phyloP scores from a whole-genome alignment of 768 basidiomycete species.

The Suillus tomentosus region DNA sequence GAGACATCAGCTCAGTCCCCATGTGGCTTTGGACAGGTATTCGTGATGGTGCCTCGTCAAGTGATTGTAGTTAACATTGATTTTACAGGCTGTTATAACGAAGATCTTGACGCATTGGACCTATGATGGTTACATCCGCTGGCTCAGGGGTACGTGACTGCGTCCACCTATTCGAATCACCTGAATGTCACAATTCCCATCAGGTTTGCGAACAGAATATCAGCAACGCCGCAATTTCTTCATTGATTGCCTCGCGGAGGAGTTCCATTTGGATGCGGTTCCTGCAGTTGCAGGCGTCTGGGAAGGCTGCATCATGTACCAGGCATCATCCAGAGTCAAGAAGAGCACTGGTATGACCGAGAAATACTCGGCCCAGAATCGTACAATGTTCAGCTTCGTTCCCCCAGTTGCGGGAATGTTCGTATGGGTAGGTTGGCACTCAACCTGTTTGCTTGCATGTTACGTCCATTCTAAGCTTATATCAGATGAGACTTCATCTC shows the following conservation, averaged over 20 bases:
- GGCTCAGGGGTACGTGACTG: constrained; percentile 60
- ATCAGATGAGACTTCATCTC: constrained; percentile 64
- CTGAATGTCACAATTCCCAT: neutral
- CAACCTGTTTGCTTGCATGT: constrained; percentile 18
- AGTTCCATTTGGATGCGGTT: constrained; percentile 56
- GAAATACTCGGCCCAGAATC: constrained; percentile 36
- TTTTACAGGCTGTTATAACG: constrained; percentile 51
- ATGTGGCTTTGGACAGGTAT: constrained; percentile 69
- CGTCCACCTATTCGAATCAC: neutral
- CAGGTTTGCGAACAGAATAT: constrained; percentile 59
- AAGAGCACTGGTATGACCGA: constrained; percentile 35
- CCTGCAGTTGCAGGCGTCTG: constrained; percentile 31
- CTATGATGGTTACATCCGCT: constrained; percentile 70
- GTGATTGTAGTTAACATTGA: constrained; percentile 5
- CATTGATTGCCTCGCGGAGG: constrained; percentile 62
- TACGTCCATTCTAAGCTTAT: neutral
- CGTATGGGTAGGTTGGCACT: constrained; percentile 49
- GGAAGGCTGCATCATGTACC: constrained; percentile 45
- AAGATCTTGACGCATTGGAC: constrained; percentile 68
- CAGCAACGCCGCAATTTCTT: constrained; percentile 59
- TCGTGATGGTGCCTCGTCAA: constrained; percentile 7
- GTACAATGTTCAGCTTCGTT: constrained; percentile 62
- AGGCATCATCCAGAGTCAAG: constrained; percentile 42
- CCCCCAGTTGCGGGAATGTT: constrained; percentile 88
- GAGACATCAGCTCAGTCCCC: constrained; percentile 74